These are phyloP conservation scores for Yamagishiella unicocca DNA, from an alignment of 139 green algal genomes.

Conservation along the genomic window DNA sequence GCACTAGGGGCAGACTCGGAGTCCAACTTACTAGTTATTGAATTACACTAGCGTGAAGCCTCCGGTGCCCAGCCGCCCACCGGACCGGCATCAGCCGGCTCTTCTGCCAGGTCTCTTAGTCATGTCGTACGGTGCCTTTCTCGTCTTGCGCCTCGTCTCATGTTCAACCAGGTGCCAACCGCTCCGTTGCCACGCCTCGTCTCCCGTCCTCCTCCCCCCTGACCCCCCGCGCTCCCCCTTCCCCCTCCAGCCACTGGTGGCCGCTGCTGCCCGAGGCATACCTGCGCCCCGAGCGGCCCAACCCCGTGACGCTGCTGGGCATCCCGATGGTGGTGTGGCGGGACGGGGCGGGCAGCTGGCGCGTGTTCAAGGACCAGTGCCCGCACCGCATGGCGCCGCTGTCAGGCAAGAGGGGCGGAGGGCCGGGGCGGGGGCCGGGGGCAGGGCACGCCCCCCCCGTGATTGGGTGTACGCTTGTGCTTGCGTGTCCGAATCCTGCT, in stretches of 20 bases:
- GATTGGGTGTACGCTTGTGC: not conserved
- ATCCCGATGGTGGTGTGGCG: slow-evolving; percentile 50
- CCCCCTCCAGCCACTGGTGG: slow-evolving; percentile 35
- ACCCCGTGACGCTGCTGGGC: slow-evolving; percentile 50
- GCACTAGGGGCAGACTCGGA: too few species aligned
- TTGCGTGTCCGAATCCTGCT: not conserved
- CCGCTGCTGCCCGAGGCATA: slow-evolving; percentile 24
- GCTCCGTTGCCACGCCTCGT: too few species aligned
- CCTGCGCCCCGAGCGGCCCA: slow-evolving; percentile 27
- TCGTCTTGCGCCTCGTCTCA: too few species aligned
- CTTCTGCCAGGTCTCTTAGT: too few species aligned
- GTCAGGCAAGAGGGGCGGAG: slow-evolving; percentile 4
- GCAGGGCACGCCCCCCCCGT: not conserved
- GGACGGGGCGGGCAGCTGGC: slow-evolving; percentile 42
- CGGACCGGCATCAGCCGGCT: too few species aligned
- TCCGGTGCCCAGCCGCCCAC: too few species aligned
- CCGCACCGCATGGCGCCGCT: slow-evolving; percentile 63
- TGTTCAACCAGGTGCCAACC: too few species aligned
- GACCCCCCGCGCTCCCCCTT: not conserved
- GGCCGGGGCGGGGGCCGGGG: too few species aligned
- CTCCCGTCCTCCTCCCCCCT: not conserved
- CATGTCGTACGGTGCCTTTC: too few species aligned
- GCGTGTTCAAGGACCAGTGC: slow-evolving; percentile 53
- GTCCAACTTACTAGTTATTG: too few species aligned
- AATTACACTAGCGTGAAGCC: too few species aligned